Percentiles rank a stretch among this genome's conserved stretches.
phyloP scores from a whole-genome alignment of 2,329 filamentous ascomycete genomes.

The Talaromyces sp. region DNA sequence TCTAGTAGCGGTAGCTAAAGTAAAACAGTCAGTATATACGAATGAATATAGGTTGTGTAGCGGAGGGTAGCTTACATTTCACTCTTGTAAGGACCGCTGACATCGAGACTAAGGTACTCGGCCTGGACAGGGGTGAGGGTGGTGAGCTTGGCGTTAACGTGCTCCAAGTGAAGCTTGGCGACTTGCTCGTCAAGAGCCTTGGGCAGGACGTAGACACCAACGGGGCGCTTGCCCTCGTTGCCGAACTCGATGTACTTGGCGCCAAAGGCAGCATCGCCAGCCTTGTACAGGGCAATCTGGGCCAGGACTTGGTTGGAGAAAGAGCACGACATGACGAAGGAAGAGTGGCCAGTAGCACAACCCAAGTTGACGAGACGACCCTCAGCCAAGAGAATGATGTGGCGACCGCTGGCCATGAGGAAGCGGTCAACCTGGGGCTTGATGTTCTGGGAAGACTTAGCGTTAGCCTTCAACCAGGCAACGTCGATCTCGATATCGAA shows the following conservation, averaged over 20 bases:
- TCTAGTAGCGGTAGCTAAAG: conserved; percentile 64
- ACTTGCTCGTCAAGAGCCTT: conserved; percentile 99
- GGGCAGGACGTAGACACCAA: conserved; percentile 93
- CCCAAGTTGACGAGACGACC: conserved; percentile 98
- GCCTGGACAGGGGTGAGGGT: conserved; percentile 80
- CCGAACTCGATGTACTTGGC: conserved; percentile 96
- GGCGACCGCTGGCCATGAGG: conserved; percentile 85
- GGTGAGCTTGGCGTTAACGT: conserved; percentile 92
- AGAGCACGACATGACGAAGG: conserved; percentile 99
- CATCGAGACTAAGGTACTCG: conserved; percentile 84
- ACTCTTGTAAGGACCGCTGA: conserved; percentile 92
- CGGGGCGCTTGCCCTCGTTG: conserved; percentile 81
- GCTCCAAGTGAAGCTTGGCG: conserved; percentile 83
- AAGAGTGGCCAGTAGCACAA: conserved; percentile 98
- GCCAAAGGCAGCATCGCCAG: conserved; percentile 77
- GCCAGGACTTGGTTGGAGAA: conserved; percentile 99
- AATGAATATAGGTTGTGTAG: not conserved
- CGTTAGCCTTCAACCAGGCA: conserved; percentile 98
- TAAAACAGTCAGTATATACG: conserved; percentile 13
- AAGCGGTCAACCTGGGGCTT: conserved; percentile 99
- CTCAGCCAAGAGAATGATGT: conserved; percentile 98
- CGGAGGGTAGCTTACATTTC: conserved; percentile 63
- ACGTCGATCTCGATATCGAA: conserved; percentile 99
- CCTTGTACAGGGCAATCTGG: conserved; percentile 98
- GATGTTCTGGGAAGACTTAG: conserved; percentile 92